A percentile compares a stretch with the other conserved stretches of the same genome.
phyloP scores from a whole-genome alignment of 2,329 filamentous ascomycete species.

The Verticillium nonalfalfae region DNA sequence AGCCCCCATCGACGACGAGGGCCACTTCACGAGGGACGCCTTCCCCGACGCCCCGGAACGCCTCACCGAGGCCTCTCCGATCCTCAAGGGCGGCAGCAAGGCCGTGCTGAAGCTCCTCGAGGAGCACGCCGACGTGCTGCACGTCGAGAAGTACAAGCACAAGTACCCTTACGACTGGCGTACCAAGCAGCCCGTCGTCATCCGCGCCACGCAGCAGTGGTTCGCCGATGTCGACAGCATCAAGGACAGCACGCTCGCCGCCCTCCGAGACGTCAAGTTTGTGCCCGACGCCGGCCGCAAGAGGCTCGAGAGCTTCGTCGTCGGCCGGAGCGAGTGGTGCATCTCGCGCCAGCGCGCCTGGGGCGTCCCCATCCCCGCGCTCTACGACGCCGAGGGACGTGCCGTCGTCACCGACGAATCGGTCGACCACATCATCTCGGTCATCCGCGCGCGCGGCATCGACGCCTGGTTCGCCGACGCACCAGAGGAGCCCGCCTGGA shows the following conservation, averaged over 20 bases:
- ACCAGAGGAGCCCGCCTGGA: constrained; percentile 69
- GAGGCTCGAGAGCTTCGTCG: constrained; percentile 78
- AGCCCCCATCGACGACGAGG: constrained; percentile 78
- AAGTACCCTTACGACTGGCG: constrained; percentile 99
- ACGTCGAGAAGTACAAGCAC: constrained; percentile 67
- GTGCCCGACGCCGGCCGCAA: constrained; percentile 68
- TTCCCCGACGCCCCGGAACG: constrained; percentile 62
- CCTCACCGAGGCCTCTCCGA: constrained; percentile 62
- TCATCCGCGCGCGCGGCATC: constrained; percentile 72
- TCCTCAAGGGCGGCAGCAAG: constrained; percentile 62
- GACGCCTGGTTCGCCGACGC: constrained; percentile 92
- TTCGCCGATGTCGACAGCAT: constrained; percentile 88
- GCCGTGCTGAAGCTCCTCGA: constrained; percentile 65
- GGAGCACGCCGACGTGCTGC: constrained; percentile 52
- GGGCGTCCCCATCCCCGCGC: constrained; percentile 91
- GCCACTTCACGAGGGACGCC: constrained; percentile 73
- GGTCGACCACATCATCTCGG: constrained; percentile 76
- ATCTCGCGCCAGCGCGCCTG: constrained; percentile 93
- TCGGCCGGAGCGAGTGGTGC: constrained; percentile 90
- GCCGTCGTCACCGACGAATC: constrained; percentile 74
- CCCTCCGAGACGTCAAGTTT: constrained; percentile 69
- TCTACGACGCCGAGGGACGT: constrained; percentile 68
- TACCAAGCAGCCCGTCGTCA: constrained; percentile 86
- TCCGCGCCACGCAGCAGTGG: constrained; percentile 93
- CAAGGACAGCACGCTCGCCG: constrained; percentile 64